Conservation (phyloP, 805 yeast species). For the Komagataella phaffii region DNA sequence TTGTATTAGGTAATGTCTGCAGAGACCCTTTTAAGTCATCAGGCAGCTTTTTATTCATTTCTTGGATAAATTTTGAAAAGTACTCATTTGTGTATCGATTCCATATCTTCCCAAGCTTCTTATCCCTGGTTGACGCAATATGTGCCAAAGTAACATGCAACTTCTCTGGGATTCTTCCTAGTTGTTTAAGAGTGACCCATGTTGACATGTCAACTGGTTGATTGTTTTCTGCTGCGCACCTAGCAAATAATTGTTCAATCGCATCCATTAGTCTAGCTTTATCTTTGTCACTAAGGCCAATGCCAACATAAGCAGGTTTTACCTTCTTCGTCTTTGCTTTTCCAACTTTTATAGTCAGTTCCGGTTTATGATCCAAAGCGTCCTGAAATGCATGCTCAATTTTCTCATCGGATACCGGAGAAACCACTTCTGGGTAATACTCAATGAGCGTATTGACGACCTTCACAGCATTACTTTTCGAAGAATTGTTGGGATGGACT, state of each 20-base stretch:
- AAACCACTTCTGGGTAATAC: conserved; percentile 15
- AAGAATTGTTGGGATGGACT: conserved; percentile 26
- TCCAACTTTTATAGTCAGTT: conserved; percentile 21
- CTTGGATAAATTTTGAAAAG: neutral
- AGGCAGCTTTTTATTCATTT: neutral
- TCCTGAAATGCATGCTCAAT: conserved; percentile 31
- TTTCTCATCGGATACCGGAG: conserved; percentile 19
- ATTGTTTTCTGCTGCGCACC: conserved; percentile 2
- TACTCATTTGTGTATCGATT: conserved; percentile 1
- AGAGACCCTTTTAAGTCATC: neutral
- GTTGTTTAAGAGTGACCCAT: conserved; percentile 15
- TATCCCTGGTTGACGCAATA: conserved; percentile 8
- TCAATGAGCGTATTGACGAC: conserved; percentile 18
- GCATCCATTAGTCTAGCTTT: neutral
- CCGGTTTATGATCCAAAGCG: conserved; percentile 46
- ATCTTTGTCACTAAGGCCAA: conserved; percentile 14
- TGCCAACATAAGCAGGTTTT: conserved; percentile 32
- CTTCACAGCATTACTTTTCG: conserved; percentile 31
- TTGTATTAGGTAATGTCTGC: neutral
- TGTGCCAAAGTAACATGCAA: conserved; percentile 67
- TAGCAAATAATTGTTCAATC: neutral
- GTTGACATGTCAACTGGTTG: conserved; percentile 1
- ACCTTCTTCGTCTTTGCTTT: conserved; percentile 7
- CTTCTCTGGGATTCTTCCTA: conserved; percentile 29
- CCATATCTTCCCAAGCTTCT: conserved; percentile 8